Evolutionary conservation across 192 early-diverging fungal species (phyloP).

Genomic region (Coemansia sp.): DNA sequence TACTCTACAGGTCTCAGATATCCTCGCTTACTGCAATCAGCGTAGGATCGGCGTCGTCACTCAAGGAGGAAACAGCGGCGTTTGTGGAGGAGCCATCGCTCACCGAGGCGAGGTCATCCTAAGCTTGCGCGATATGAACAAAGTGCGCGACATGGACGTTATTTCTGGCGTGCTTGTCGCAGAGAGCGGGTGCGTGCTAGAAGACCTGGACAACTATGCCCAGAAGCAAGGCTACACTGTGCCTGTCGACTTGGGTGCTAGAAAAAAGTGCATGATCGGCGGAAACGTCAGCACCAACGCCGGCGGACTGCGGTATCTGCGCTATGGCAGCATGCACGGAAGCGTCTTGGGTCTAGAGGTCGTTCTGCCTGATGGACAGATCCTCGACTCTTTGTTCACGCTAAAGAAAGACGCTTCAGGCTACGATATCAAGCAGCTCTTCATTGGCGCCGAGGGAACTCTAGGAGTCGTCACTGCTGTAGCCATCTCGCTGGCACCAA

Average conservation of each 20-base stretch:
- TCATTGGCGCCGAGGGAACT: slow-evolving; percentile 97
- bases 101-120: slow-evolving; percentile 92
- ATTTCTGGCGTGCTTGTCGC: slow-evolving; percentile 83
- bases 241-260: slow-evolving; percentile 89
- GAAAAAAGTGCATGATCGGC: slow-evolving; percentile 92
- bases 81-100: slow-evolving; percentile 91
- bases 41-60: slow-evolving; percentile 84
- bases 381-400: slow-evolving; percentile 81
- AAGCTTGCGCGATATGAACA: slow-evolving; percentile 75
- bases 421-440: slow-evolving; percentile 98
- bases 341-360: slow-evolving; percentile 93
- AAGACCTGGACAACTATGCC: slow-evolving; percentile 82
- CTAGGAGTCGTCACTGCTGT: slow-evolving; percentile 93
- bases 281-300: slow-evolving; percentile 99
- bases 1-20: slow-evolving; percentile 79
- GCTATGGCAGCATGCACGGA: slow-evolving; percentile 95
- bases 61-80: slow-evolving; percentile 97
- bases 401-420: slow-evolving; percentile 98
- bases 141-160: slow-evolving; percentile 69
- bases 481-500: slow-evolving; percentile 79
- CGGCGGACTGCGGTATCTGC: slow-evolving; percentile 90
- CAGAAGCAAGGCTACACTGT: slow-evolving; percentile 84
- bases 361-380: slow-evolving; percentile 88
- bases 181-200: slow-evolving; percentile 91
- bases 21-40: slow-evolving; percentile 87